These are phyloP conservation scores for Rhypophila decipiens DNA, from an alignment of 495 filamentous ascomycete genomes.

Conservation along the genomic window DNA sequence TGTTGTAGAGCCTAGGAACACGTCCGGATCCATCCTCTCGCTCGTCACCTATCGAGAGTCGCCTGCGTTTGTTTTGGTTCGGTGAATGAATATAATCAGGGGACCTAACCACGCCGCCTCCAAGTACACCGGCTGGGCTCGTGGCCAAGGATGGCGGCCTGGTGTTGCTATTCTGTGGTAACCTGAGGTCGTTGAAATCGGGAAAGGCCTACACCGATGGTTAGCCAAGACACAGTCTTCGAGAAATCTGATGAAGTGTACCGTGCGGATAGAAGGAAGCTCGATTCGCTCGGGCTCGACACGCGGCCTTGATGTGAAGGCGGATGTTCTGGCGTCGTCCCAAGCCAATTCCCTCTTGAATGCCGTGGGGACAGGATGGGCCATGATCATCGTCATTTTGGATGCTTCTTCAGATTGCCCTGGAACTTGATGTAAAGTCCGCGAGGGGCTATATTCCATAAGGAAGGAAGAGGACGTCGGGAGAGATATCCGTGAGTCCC, in stretches of 20 bases:
- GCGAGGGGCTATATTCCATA: constrained; percentile 9
- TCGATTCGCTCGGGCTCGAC: constrained; percentile 25
- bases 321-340: constrained; percentile 16
- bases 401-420: constrained; percentile 10
- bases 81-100: constrained; percentile 34
- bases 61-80: constrained; percentile 28
- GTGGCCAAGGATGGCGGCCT: constrained; percentile 18
- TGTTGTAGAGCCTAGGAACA: constrained; percentile 30
- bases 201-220: constrained; percentile 27
- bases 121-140: constrained; percentile 17
- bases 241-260: constrained; percentile 10
- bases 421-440: constrained; percentile 11
- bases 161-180: constrained; percentile 8
- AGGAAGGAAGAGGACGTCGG: no score
- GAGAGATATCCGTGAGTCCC: no score
- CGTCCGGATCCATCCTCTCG: constrained; percentile 22
- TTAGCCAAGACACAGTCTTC: constrained; percentile 8
- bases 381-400: constrained; percentile 32
- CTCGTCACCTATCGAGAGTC: constrained; percentile 24
- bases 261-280: constrained; percentile 41
- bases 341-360: constrained; percentile 22
- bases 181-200: constrained; percentile 20
- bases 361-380: constrained; percentile 18
- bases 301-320: constrained; percentile 12
- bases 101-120: constrained; percentile 16